Evolutionary conservation across 139 green algal species (phyloP).

Genomic region (Auxenochlorella pyrenoidosa): DNA sequence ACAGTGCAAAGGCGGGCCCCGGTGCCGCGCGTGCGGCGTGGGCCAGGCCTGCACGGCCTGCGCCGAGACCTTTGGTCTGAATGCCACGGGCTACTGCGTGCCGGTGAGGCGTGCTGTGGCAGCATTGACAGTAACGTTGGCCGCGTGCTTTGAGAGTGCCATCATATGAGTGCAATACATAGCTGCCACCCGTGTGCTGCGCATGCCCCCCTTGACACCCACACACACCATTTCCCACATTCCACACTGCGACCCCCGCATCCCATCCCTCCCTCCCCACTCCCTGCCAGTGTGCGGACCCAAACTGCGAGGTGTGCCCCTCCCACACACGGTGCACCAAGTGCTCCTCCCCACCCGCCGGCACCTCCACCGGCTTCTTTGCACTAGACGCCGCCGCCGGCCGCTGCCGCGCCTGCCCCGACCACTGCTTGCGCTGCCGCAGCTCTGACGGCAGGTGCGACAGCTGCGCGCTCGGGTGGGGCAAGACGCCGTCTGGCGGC

Average conservation of each 20-base stretch:
- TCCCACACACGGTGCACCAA: neutral
- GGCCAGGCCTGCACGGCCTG: neutral
- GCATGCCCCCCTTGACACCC: no score
- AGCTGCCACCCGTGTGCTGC: no score
- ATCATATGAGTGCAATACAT: no score
- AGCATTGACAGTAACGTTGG: neutral
- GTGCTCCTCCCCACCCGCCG: neutral
- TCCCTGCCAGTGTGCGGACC: neutral
- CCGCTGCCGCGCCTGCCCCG: neutral
- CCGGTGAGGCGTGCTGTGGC: neutral
- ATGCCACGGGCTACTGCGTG: neutral
- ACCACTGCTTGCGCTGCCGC: neutral
- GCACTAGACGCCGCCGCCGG: neutral
- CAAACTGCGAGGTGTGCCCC: neutral
- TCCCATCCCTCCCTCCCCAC: neutral
- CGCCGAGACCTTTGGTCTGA: neutral
- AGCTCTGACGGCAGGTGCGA: neutral
- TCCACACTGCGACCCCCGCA: no score
- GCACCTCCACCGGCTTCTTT: neutral
- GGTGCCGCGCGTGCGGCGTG: neutral
- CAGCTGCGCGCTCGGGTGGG: neutral
- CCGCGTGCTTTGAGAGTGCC: no score
- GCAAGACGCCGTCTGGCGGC: neutral
- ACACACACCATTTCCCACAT: no score
- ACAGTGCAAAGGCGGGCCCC: neutral